A percentile compares a stretch with the other conserved stretches of the same genome.
These are phyloP conservation scores for Coemansia guatemalensis DNA, from an alignment of 192 early-diverging fungal genomes.

Conservation along the genomic window DNA sequence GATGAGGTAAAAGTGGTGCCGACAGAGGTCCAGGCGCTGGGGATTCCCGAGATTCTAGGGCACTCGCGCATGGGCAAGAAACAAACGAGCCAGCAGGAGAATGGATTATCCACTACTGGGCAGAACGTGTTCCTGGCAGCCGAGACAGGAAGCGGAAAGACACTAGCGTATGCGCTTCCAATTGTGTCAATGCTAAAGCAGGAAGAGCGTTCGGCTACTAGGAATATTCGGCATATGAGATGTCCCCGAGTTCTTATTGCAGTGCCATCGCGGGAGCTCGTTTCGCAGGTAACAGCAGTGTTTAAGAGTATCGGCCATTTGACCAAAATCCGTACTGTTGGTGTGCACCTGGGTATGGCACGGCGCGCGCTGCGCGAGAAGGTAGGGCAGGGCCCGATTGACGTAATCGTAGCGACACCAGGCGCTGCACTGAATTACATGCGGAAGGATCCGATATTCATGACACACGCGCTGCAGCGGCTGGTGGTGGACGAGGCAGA, in stretches of 20 bases:
- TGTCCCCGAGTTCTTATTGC: slow-evolving; percentile 83
- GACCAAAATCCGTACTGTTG: slow-evolving; percentile 67
- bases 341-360: slow-evolving; percentile 55
- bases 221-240: slow-evolving; percentile 62
- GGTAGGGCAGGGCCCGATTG: slow-evolving; percentile 65
- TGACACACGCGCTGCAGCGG: slow-evolving; percentile 61
- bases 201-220: slow-evolving; percentile 34
- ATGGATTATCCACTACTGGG: slow-evolving; percentile 12
- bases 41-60: slow-evolving; percentile 69
- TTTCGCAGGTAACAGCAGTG: slow-evolving; percentile 71
- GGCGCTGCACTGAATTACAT: slow-evolving; percentile 62
- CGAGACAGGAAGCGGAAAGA: slow-evolving; percentile 93
- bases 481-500: slow-evolving; percentile 94
- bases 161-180: slow-evolving; percentile 82
- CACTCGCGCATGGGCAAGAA: slow-evolving; percentile 16
- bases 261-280: slow-evolving; percentile 87
- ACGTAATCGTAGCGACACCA: slow-evolving; percentile 85
- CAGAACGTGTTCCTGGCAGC: slow-evolving; percentile 72
- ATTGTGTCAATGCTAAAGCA: slow-evolving; percentile 78
- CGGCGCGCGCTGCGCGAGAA: slow-evolving; percentile 51
- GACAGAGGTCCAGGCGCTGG: slow-evolving; percentile 82
- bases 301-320: slow-evolving; percentile 71
- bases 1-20: slow-evolving; percentile 55
- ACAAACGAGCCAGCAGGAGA: slow-evolving; percentile 5
- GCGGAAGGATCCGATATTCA: slow-evolving; percentile 55